Evolutionary conservation across 805 yeast genomes (phyloP).

Genomic region (Tetrapisispora iriomotensis): DNA sequence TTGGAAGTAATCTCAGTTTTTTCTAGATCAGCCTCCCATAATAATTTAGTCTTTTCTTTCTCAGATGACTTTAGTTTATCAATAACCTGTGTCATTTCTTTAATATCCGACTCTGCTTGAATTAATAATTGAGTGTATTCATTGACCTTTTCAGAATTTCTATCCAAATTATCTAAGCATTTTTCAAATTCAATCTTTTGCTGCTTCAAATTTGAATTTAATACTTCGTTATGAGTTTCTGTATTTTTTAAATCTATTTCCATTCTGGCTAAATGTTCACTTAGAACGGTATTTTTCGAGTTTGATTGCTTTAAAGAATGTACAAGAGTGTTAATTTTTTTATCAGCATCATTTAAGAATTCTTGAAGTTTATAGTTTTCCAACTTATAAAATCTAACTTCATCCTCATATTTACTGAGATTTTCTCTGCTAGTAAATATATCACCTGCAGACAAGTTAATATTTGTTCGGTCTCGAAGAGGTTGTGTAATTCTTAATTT

Average conservation of each 20-base stretch:
- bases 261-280: slow-evolving; percentile 36
- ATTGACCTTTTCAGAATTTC: slow-evolving; percentile 60
- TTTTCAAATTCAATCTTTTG: slow-evolving; percentile 68
- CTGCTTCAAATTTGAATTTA: slow-evolving; percentile 44
- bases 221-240: slow-evolving; percentile 44
- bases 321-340: slow-evolving; percentile 35
- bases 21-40: slow-evolving; percentile 45
- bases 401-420: slow-evolving; percentile 26
- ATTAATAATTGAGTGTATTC: slow-evolving; percentile 41
- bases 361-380: slow-evolving; percentile 38
- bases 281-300: slow-evolving; percentile 30
- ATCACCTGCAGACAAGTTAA: slow-evolving; percentile 13
- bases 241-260: slow-evolving; percentile 50
- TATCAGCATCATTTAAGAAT: slow-evolving; percentile 39
- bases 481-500: slow-evolving; percentile 19
- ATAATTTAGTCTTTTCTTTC: slow-evolving; percentile 42
- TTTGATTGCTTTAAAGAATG: slow-evolving; percentile 34
- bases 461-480: slow-evolving; percentile 22
- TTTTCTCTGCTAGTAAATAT: slow-evolving; percentile 22
- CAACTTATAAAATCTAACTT: slow-evolving; percentile 20
- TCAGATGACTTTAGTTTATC: slow-evolving; percentile 44
- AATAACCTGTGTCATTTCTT: slow-evolving; percentile 42
- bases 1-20: slow-evolving; percentile 44
- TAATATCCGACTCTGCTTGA: slow-evolving; percentile 43
- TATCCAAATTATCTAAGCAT: slow-evolving; percentile 61